Evolutionary conservation across 148 eudicot species (phyloP).

Genomic region (Rhododendron ferrugineum): DNA sequence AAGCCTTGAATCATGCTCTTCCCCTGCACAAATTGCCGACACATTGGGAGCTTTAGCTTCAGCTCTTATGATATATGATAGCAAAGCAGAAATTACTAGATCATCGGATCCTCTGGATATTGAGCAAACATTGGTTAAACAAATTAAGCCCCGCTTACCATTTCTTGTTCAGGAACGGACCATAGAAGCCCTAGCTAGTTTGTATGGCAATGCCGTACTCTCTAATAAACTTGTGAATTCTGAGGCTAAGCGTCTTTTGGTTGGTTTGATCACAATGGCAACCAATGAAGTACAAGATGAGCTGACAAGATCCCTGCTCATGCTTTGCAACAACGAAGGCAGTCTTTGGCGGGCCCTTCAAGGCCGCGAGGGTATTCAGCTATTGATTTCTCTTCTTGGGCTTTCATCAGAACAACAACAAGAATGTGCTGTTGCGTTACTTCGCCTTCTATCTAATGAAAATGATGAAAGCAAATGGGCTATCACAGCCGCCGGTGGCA

Average conservation of each 20-base stretch:
- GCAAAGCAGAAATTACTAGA: constrained; percentile 67
- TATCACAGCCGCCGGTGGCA: constrained; percentile 99
- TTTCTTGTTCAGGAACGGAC: constrained; percentile 92
- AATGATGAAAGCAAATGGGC: constrained; percentile 99
- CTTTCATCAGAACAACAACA: constrained; percentile 99
- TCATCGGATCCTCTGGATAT: constrained; percentile 72
- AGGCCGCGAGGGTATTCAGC: constrained; percentile 98
- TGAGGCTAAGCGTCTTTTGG: constrained; percentile 86
- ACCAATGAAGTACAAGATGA: constrained; percentile 88
- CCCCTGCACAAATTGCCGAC: constrained; percentile 87
- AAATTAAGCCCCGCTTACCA: constrained; percentile 66
- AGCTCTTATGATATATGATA: constrained; percentile 92
- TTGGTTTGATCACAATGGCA: constrained; percentile 98
- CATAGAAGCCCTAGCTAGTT: constrained; percentile 95
- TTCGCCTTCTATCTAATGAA: constrained; percentile 81
- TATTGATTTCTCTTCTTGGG: constrained; percentile 94
- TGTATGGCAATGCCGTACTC: constrained; percentile 77
- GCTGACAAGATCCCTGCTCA: constrained; percentile 70
- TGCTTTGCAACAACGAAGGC: constrained; percentile 72
- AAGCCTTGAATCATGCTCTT: constrained; percentile 92
- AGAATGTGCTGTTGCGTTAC: constrained; percentile 96
- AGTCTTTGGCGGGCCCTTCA: constrained; percentile 93
- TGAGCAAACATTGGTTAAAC: constrained; percentile 80
- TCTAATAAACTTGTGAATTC: constrained; percentile 79
- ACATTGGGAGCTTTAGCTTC: constrained; percentile 98